phyloP scores from a whole-genome alignment of 2,329 filamentous ascomycete species.

The Arthrobotrys sphaeroides region DNA sequence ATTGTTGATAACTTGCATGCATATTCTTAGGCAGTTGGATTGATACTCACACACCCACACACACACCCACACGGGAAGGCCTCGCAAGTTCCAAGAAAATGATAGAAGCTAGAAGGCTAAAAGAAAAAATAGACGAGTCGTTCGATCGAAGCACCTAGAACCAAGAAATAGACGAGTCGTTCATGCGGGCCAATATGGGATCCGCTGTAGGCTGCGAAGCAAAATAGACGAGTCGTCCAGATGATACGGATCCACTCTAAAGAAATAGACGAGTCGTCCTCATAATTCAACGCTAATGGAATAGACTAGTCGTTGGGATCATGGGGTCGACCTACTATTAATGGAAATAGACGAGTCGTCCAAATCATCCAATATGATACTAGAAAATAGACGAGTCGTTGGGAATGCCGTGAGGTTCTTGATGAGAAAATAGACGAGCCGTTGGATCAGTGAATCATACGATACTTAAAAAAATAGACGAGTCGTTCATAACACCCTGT shows the following conservation, averaged over 20 bases:
- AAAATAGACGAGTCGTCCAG: not conserved
- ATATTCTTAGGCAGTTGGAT: conserved; percentile 3
- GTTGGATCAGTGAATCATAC: not conserved
- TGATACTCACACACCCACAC: not conserved
- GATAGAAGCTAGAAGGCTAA: not conserved
- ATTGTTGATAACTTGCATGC: not conserved
- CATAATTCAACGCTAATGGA: not conserved
- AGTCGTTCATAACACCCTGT: no score
- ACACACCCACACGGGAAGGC: not conserved
- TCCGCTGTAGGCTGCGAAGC: not conserved
- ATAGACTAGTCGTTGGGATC: not conserved
- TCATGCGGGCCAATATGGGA: no score
- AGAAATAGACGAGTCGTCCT: not conserved
- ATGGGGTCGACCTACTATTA: no score
- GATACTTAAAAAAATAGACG: no score
- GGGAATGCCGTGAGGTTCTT: no score
- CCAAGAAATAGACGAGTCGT: not conserved
- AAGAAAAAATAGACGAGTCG: conserved; percentile 11
- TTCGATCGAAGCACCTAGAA: not conserved
- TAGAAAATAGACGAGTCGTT: no score
- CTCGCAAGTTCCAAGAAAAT: not conserved
- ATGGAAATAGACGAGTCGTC: no score
- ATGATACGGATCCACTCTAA: not conserved
- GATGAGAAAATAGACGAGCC: no score
- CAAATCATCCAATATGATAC: no score